Percentiles rank a stretch among this genome's conserved stretches.
Evolutionary conservation across 2,329 filamentous ascomycete genomes (phyloP).

Genomic region (Ceratocystis eucalypticola): DNA sequence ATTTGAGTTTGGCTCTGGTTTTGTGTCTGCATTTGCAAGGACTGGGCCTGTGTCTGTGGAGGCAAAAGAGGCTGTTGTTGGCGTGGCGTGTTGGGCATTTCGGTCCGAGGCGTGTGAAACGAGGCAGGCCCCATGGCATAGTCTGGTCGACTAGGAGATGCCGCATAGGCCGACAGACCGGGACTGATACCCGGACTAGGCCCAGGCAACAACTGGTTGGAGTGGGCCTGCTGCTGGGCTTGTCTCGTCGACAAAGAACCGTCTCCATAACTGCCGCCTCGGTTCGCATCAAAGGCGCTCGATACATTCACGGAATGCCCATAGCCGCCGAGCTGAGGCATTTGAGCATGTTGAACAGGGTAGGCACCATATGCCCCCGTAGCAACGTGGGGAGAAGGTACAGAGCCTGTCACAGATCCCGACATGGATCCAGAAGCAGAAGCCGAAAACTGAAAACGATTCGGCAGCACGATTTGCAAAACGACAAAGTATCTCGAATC

Average conservation of each 20-base stretch:
- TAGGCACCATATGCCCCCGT: neutral
- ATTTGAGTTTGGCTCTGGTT: slow-evolving; percentile 10
- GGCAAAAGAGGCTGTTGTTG: slow-evolving; percentile 20
- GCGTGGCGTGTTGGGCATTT: slow-evolving; percentile 27
- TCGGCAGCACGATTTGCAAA: slow-evolving; percentile 31
- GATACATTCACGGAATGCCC: slow-evolving; percentile 35
- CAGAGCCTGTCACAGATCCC: neutral
- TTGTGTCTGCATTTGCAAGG: slow-evolving; percentile 18
- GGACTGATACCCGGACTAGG: slow-evolving; percentile 32
- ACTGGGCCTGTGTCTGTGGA: slow-evolving; percentile 20
- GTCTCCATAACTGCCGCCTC: slow-evolving; percentile 27
- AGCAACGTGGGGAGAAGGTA: neutral
- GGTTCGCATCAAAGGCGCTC: slow-evolving; percentile 35
- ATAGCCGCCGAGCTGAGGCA: slow-evolving; percentile 25
- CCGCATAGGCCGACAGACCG: slow-evolving; percentile 34
- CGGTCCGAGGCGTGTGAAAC: slow-evolving; percentile 42
- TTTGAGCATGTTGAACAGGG: slow-evolving; percentile 20
- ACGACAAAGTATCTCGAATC: slow-evolving; percentile 51
- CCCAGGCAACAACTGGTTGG: slow-evolving; percentile 27
- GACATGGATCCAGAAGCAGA: slow-evolving; percentile 27
- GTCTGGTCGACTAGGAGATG: slow-evolving; percentile 33
- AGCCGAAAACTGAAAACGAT: slow-evolving; percentile 26
- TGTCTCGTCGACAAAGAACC: slow-evolving; percentile 27
- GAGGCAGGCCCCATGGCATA: slow-evolving; percentile 33
- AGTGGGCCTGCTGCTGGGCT: slow-evolving; percentile 21